Conservation (phyloP, 208 protist genomes). For the Leishmania amazonensis region DNA sequence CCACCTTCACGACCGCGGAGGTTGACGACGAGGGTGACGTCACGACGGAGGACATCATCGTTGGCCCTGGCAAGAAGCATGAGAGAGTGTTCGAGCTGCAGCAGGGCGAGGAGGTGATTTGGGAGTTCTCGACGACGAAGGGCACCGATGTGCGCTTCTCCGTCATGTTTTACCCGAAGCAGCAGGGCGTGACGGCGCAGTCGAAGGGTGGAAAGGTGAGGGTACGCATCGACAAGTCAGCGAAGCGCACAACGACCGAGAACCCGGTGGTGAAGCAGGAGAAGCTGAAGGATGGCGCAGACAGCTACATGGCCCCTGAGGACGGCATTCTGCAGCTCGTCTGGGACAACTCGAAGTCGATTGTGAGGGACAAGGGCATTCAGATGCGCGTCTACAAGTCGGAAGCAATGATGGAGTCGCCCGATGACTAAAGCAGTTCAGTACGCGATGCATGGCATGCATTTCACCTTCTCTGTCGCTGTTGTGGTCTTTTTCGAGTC, state of each 20-base stretch:
- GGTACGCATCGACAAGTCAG: slow-evolving; percentile 39
- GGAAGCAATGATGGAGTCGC: slow-evolving; percentile 19
- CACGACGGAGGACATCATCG: slow-evolving; percentile 55
- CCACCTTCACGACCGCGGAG: slow-evolving; percentile 24
- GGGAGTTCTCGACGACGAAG: slow-evolving; percentile 58
- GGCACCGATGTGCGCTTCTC: slow-evolving; percentile 50
- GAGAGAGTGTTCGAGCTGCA: slow-evolving; percentile 48
- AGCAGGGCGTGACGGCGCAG: slow-evolving; percentile 35
- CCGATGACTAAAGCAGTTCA: slow-evolving; percentile 1
- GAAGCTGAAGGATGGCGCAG: slow-evolving; percentile 52
- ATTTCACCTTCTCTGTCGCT: neutral
- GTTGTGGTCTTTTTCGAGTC: neutral
- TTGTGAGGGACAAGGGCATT: slow-evolving; percentile 48
- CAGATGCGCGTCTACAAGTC: slow-evolving; percentile 73
- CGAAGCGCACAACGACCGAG: slow-evolving; percentile 37
- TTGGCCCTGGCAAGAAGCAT: slow-evolving; percentile 45
- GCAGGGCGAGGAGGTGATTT: slow-evolving; percentile 56
- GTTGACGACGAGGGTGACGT: slow-evolving; percentile 38
- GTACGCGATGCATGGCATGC: neutral
- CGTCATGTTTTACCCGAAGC: slow-evolving; percentile 45
- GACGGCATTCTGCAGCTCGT: slow-evolving; percentile 57
- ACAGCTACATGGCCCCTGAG: slow-evolving; percentile 49
- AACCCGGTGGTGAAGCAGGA: slow-evolving; percentile 47
- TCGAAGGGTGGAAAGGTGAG: slow-evolving; percentile 25
- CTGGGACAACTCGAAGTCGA: slow-evolving; percentile 64